phyloP scores from a whole-genome alignment of 1,139 yeast species.

The Saccharomyces hybrid region DNA sequence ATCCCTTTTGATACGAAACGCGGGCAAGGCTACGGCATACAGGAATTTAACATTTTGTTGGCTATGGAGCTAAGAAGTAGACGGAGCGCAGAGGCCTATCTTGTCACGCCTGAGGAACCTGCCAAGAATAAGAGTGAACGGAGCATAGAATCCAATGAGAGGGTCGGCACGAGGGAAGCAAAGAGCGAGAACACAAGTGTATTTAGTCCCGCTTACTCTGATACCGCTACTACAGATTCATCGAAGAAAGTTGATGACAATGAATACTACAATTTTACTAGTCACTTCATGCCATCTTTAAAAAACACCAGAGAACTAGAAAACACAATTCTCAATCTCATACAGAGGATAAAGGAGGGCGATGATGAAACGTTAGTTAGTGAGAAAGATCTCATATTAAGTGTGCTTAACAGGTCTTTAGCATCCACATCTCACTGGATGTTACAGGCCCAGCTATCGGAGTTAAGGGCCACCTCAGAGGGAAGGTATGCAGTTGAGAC shows the following conservation, averaged over 20 bases:
- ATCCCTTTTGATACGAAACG: background rate
- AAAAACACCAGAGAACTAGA: conserved; percentile 22
- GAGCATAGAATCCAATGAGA: background rate
- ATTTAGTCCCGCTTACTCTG: background rate
- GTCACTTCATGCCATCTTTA: conserved; percentile 16
- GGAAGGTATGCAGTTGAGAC: conserved; percentile 23
- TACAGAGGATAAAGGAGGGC: conserved; percentile 14
- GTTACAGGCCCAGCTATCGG: conserved; percentile 27
- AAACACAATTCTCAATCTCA: conserved; percentile 13
- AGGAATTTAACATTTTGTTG: background rate
- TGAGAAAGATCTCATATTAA: conserved; percentile 12
- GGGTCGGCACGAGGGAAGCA: background rate
- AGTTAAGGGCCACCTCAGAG: conserved; percentile 18
- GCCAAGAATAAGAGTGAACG: background rate
- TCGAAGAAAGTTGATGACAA: background rate
- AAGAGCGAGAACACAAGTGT: background rate
- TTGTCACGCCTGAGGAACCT: conserved; percentile 10
- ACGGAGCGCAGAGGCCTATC: background rate
- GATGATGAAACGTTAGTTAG: conserved; percentile 7
- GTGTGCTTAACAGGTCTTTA: conserved; percentile 23
- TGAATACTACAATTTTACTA: background rate
- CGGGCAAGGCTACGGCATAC: background rate
- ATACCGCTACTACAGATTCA: background rate
- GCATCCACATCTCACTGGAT: conserved; percentile 30
- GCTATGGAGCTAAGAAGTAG: background rate